Percentiles rank a stretch among this genome's conserved stretches.
Evolutionary conservation across 2,329 filamentous ascomycete genomes (phyloP).

Genomic region (Penicillium sp.): DNA sequence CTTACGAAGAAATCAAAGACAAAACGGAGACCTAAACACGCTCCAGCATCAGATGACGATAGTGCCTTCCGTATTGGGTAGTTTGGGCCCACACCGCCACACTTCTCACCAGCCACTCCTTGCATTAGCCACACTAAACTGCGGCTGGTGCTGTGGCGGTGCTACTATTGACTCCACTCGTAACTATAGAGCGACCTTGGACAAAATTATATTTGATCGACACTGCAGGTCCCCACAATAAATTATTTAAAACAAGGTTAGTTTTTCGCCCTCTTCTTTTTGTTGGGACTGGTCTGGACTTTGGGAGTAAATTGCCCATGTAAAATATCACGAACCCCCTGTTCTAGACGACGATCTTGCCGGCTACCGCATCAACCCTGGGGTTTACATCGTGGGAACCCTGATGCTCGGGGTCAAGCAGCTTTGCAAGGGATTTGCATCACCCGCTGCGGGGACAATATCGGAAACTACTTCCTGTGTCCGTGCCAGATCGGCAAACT

Average conservation of each 20-base stretch:
- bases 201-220: constrained; percentile 2
- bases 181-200: constrained; percentile 1
- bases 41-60: background rate
- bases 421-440: background rate
- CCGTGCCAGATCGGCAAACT: constrained; percentile 17
- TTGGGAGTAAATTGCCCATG: background rate
- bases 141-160: constrained; percentile 16
- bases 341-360: background rate
- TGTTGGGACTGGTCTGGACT: constrained; percentile 5
- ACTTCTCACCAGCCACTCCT: constrained; percentile 21
- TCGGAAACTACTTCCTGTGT: constrained; percentile 17
- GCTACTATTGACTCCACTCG: constrained; percentile 9
- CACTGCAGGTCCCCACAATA: constrained; percentile 2
- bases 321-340: background rate
- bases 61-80: constrained; percentile 13
- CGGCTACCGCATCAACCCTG: background rate
- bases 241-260: constrained; percentile 5
- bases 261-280: constrained; percentile 6
- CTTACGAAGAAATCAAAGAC: background rate
- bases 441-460: background rate
- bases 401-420: background rate
- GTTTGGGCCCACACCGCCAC: constrained; percentile 17
- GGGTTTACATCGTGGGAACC: background rate
- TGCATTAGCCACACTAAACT: constrained; percentile 18
- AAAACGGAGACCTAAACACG: background rate